Conservation (phyloP, 78 protist species). For the Speleostelium caveatum region DNA sequence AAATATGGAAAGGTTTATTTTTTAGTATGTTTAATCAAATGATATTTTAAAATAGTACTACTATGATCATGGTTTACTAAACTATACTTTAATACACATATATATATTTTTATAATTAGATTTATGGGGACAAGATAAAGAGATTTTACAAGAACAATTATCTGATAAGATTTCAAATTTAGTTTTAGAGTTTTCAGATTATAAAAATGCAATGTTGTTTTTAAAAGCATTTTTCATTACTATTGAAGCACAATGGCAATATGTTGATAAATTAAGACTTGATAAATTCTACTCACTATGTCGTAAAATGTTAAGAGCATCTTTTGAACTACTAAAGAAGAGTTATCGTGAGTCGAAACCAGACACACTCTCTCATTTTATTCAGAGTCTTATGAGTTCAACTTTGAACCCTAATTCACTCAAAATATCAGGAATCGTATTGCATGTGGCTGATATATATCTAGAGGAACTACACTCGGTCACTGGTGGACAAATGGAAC, state of each 20-base stretch:
- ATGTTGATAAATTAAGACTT: conserved; percentile 38
- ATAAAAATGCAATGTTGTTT: background rate
- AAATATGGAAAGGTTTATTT: conserved; percentile 72
- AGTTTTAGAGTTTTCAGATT: background rate
- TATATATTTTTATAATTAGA: conserved; percentile 10
- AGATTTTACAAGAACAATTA: conserved; percentile 48
- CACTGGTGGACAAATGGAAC: conserved; percentile 22
- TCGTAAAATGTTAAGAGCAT: conserved; percentile 17
- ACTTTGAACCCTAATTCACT: background rate
- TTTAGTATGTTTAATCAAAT: conserved; percentile 35
- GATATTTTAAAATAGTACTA: background rate
- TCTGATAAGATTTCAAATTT: conserved; percentile 20
- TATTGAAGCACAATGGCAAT: conserved; percentile 37
- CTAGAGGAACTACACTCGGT: conserved; percentile 40
- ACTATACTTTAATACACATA: background rate
- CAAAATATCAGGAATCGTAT: conserved; percentile 24
- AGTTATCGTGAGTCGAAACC: background rate
- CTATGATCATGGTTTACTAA: background rate
- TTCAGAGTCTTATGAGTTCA: background rate
- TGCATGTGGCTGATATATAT: conserved; percentile 65
- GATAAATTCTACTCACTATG: conserved; percentile 57
- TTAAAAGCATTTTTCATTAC: conserved; percentile 35
- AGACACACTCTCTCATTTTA: background rate
- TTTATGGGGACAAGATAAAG: conserved; percentile 45
- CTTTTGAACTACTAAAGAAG: conserved; percentile 19